Conservation (phyloP, 1,139 yeast genomes). For the Lodderomyces parapsilosis region DNA sequence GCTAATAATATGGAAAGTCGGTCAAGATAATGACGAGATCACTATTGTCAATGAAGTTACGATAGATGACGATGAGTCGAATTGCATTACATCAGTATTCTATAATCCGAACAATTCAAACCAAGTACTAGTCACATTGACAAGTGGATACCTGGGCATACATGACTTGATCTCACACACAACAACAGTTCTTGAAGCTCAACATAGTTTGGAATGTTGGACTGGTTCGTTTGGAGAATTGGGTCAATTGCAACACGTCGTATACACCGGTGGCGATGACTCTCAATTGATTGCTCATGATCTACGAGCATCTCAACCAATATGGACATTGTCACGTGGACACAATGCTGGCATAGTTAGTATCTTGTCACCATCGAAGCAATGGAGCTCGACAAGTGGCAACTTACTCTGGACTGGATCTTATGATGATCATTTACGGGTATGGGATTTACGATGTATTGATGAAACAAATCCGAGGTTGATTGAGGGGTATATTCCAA, state of each 20-base stretch:
- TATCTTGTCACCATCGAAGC: slow-evolving; percentile 49
- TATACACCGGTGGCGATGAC: slow-evolving; percentile 94
- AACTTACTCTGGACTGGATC: slow-evolving; percentile 83
- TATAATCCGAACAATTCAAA: slow-evolving; percentile 46
- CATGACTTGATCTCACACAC: slow-evolving; percentile 24
- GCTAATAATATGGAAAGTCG: slow-evolving; percentile 58
- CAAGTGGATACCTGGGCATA: slow-evolving; percentile 52
- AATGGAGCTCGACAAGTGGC: slow-evolving; percentile 43
- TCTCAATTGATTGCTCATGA: slow-evolving; percentile 75
- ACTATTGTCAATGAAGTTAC: slow-evolving; percentile 30
- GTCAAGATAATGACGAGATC: slow-evolving; percentile 14
- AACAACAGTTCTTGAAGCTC: slow-evolving; percentile 18
- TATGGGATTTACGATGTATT: slow-evolving; percentile 67
- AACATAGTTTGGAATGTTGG: slow-evolving; percentile 86
- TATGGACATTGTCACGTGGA: slow-evolving; percentile 59
- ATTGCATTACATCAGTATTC: slow-evolving; percentile 64
- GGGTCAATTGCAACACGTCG: slow-evolving; percentile 52
- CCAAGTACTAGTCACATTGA: slow-evolving; percentile 50
- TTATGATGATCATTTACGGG: slow-evolving; percentile 77
- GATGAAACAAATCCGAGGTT: slow-evolving; percentile 36
- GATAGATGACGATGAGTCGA: slow-evolving; percentile 38
- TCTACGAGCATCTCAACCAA: slow-evolving; percentile 40
- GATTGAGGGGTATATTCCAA: slow-evolving; percentile 50
- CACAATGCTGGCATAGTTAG: slow-evolving; percentile 92
- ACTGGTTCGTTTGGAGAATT: slow-evolving; percentile 70